Evolutionary conservation across 2,329 filamentous ascomycete species (phyloP).

Genomic region (Calonectria ilicicola): DNA sequence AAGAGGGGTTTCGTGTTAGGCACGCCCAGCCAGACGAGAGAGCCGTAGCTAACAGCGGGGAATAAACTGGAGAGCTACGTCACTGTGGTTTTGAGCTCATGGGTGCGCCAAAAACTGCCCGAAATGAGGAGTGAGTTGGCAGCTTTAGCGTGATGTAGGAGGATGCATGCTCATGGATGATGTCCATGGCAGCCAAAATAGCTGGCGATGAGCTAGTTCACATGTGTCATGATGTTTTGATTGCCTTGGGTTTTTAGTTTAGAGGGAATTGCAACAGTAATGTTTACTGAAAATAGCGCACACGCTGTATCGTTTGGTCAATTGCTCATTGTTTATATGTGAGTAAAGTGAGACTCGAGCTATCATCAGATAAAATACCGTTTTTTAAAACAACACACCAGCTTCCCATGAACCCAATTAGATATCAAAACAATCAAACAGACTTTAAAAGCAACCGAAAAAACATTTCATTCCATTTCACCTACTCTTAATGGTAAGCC

Average conservation of each 20-base stretch:
- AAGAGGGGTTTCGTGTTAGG: conserved; percentile 12
- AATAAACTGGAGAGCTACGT: conserved; percentile 10
- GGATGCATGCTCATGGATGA: background rate
- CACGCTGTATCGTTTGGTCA: background rate
- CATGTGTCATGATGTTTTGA: no score
- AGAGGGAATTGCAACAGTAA: background rate
- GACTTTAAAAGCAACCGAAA: background rate
- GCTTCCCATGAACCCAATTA: background rate
- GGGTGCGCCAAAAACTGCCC: conserved; percentile 3
- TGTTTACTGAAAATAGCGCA: background rate
- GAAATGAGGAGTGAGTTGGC: background rate
- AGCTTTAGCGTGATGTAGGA: background rate
- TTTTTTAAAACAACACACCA: background rate
- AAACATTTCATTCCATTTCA: background rate
- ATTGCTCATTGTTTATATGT: background rate
- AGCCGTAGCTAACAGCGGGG: conserved; percentile 1
- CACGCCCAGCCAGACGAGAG: background rate
- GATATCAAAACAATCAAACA: background rate
- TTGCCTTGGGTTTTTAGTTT: background rate
- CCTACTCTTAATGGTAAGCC: background rate
- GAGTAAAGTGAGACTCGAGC: background rate
- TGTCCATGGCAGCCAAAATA: background rate
- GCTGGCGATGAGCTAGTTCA: background rate
- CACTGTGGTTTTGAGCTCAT: background rate
- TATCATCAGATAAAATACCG: background rate